phyloP scores from a whole-genome alignment of 257 asterid species.

The Petunia axillaris region DNA sequence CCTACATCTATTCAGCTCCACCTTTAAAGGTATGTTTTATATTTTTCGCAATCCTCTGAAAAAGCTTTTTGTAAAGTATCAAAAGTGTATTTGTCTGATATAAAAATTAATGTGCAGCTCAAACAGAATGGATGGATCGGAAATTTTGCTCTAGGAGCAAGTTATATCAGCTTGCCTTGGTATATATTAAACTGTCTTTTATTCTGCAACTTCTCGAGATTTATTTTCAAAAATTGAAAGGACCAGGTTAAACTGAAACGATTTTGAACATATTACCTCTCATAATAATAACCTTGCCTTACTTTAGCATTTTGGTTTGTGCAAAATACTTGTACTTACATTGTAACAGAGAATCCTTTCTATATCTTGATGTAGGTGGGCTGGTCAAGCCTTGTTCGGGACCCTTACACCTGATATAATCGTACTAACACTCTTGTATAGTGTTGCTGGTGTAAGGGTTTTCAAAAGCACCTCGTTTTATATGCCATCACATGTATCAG shows the following conservation, averaged over 20 bases:
- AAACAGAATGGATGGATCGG: slow-evolving; percentile 99
- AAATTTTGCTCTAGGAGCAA: slow-evolving; percentile 95
- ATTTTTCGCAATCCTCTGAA: slow-evolving; percentile 27
- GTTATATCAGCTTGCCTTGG: slow-evolving; percentile 98
- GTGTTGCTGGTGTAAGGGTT: slow-evolving; percentile 84
- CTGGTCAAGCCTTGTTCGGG: slow-evolving; percentile 98
- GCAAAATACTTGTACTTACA: background rate
- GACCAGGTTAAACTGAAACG: background rate
- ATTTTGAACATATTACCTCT: background rate
- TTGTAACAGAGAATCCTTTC: slow-evolving; percentile 28
- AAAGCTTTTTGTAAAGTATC: background rate
- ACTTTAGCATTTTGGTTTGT: background rate
- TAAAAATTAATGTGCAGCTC: slow-evolving; percentile 54
- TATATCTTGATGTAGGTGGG: slow-evolving; percentile 74
- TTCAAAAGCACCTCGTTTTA: slow-evolving; percentile 9
- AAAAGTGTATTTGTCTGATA: slow-evolving; percentile 14
- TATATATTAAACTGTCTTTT: slow-evolving; percentile 33
- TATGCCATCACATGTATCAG: background rate
- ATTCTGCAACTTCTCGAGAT: slow-evolving; percentile 25
- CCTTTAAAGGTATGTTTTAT: slow-evolving; percentile 72
- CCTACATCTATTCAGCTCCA: slow-evolving; percentile 98
- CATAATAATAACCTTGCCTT: background rate
- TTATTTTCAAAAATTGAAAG: slow-evolving; percentile 17
- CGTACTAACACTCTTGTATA: slow-evolving; percentile 85
- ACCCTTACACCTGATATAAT: slow-evolving; percentile 83